Evolutionary conservation across 805 yeast species (phyloP).

Genomic region (Metschnikowia koreensis): DNA sequence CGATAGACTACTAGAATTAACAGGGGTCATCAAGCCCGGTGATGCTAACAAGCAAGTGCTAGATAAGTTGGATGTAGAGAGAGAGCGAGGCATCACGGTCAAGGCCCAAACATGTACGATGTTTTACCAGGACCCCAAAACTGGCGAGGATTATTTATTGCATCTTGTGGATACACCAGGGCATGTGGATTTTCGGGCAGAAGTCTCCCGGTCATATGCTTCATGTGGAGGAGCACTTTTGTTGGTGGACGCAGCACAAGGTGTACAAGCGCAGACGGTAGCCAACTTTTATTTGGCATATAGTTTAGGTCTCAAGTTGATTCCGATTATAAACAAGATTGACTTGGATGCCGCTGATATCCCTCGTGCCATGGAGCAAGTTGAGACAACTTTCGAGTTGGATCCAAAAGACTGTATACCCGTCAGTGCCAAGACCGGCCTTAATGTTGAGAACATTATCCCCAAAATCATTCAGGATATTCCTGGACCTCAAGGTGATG

Average conservation of each 20-base stretch:
- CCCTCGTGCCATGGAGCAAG: conserved; percentile 75
- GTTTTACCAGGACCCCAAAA: conserved; percentile 63
- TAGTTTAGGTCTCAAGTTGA: conserved; percentile 72
- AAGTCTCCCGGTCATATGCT: conserved; percentile 90
- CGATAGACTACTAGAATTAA: conserved; percentile 81
- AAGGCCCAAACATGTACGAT: conserved; percentile 96
- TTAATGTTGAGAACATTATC: conserved; percentile 71
- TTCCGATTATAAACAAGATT: conserved; percentile 90
- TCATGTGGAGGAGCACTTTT: conserved; percentile 93
- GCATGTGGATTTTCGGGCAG: conserved; percentile 93
- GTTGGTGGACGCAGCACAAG: conserved; percentile 92
- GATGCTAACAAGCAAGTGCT: conserved; percentile 71
- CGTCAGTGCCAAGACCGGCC: conserved; percentile 90
- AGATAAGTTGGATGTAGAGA: conserved; percentile 89
- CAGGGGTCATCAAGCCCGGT: conserved; percentile 83
- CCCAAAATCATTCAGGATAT: conserved; percentile 80
- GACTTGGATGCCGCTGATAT: conserved; percentile 88
- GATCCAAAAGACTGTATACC: conserved; percentile 70
- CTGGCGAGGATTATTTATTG: conserved; percentile 71
- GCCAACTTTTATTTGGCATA: conserved; percentile 92
- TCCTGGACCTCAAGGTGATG: conserved; percentile 71
- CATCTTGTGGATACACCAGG: conserved; percentile 98
- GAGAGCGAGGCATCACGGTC: conserved; percentile 95
- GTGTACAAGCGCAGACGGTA: conserved; percentile 98
- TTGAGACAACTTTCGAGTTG: conserved; percentile 80